Base-by-base conservation (phyloP, 768 basidiomycete species). In the Trametes punicea region DNA sequence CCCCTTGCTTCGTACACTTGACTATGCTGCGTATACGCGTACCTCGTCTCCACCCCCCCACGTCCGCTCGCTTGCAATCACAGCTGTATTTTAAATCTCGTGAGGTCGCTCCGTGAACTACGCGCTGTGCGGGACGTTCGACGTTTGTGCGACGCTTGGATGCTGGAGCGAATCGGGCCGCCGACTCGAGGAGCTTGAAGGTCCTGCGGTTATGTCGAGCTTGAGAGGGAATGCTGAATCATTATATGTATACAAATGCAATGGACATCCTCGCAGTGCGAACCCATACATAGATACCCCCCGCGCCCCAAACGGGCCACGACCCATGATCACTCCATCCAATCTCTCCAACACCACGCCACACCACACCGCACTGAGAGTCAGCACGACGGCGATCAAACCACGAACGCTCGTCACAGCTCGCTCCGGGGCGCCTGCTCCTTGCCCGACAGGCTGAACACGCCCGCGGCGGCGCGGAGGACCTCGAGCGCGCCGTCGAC, bases 361-460 rank as follows among this genome's bases (percentile, higher is more conserved):
- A 25, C 41, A 13, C 41, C 23, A 20, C 23, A 8, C 10, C 20
- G 2, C 20, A 25, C 20, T 42, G 6, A 18, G n/a, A 39, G 36
- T 10, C 8, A 18, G n/a, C 9, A 39, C 39, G 39, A 33, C 7
- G 9, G 34, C 4, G 34, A 10, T n/a, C 34, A 5, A 36, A n/a
- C 5, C 6, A 4, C 34, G 13, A 36, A 15, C 31, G 20, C 11
- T 25, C 25, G 26, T 41, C 25, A 59, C 3, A 69, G 50, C 63
- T 62, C 46, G 59, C 67, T 54, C 26, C 61, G 46, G 56, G 59
- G 47, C 61, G 64, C 62, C 34, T 64, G 59, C 16, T 69, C 68
- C 62, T 71, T 72, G 29, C 62, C 66, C 62, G 67, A 68, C 20
- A 63, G 20, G 40, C 54, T 61, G 56, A 71, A 69, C 21, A 68